Percentiles rank a stretch among this genome's conserved stretches.
These are phyloP conservation scores for Lagenidium giganteum DNA, from an alignment of 352 stramenopile genomes.

Conservation along the genomic window DNA sequence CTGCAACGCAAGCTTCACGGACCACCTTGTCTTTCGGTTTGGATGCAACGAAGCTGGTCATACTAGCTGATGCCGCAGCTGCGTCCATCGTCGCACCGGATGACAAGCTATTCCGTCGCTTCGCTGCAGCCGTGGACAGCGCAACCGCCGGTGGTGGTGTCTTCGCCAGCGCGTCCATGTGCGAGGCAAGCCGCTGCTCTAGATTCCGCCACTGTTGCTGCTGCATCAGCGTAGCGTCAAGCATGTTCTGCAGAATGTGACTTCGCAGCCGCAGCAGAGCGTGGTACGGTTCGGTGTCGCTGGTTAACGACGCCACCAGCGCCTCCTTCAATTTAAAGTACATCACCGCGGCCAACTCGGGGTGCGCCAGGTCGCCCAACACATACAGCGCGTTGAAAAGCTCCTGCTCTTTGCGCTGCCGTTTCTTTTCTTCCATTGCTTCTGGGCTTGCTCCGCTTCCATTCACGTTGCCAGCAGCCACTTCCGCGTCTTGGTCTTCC, in stretches of 20 bases:
- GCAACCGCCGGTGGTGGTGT: neutral
- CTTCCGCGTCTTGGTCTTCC: conserved; percentile 20
- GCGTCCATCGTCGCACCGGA: too few relatives aligned
- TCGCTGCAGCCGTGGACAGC: conserved; percentile 12
- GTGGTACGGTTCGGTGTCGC: conserved; percentile 26
- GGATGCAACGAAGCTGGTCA: too few relatives aligned
- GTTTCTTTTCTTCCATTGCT: conserved; percentile 1
- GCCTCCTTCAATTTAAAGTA: conserved; percentile 39
- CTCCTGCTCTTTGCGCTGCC: conserved; percentile 31
- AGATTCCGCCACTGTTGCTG: conserved; percentile 32
- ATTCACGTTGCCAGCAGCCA: conserved; percentile 3
- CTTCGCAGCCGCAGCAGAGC: conserved; percentile 42
- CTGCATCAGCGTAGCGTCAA: conserved; percentile 37
- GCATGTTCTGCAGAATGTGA: conserved; percentile 54
- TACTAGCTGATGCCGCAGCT: too few relatives aligned
- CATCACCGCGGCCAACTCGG: conserved; percentile 35
- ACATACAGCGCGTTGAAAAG: conserved; percentile 45
- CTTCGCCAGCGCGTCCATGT: neutral
- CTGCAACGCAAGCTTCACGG: conserved; percentile 32
- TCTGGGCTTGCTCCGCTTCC: neutral
- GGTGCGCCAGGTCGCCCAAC: conserved; percentile 38
- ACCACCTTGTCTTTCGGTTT: conserved; percentile 26
- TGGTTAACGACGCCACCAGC: too few relatives aligned
- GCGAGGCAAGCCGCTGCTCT: too few relatives aligned
- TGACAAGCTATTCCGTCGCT: neutral